Evolutionary conservation across 2,329 filamentous ascomycete species (phyloP), one percentile per base, ranked within the genome.

Genomic region (Xylaria sp.): DNA sequence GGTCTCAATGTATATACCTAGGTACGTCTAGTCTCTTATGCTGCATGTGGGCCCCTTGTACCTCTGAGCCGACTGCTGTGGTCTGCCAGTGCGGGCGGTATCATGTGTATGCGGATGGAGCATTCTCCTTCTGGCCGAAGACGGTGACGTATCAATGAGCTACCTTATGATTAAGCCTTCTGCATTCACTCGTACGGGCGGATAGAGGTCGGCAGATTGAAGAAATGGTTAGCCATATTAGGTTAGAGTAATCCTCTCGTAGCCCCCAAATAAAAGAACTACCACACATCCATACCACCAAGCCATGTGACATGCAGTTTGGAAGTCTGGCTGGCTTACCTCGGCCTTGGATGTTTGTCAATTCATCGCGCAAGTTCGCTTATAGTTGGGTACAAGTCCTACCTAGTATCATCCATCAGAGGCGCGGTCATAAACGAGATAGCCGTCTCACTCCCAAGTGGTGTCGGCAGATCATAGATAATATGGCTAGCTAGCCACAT

Each of bases 111-210:
- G 48, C 10, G 34, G 51, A 34, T 37, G n/a, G 44, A 59, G 31
- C 48, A 39, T 15, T 25, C 46, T 67, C 60, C 65, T 23, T 64
- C 48, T 25, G 55, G 41, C 65, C 65, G 65, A 67, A 48, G 55
- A 59, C 52, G 23, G 50, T 67, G 65, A 67, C 65, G 65, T 67
- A 67, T n/a, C 48, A 44, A 28, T 25, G 7, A 52, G 23, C 7
- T 51, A n/a, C 18, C 28, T 28, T 28, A 28, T 28, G 13, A n/a
- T 28, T 25, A 15, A 57, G 13, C 13, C 44, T 20, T 12, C 37
- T 23, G 37, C 55, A 57, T 44, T 28, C 12, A 57, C 28, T 57
- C 37, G 37, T 23, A 44, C 20, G 3, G 4, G 28, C n/a, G 5
- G 37, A 39, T 23, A 15, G 18, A 15, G 5, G 31, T 7, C n/a